Percentiles rank a stretch among this genome's conserved stretches.
Evolutionary conservation across 2,329 filamentous ascomycete species (phyloP).

Genomic region (Verticillium klebahnii): DNA sequence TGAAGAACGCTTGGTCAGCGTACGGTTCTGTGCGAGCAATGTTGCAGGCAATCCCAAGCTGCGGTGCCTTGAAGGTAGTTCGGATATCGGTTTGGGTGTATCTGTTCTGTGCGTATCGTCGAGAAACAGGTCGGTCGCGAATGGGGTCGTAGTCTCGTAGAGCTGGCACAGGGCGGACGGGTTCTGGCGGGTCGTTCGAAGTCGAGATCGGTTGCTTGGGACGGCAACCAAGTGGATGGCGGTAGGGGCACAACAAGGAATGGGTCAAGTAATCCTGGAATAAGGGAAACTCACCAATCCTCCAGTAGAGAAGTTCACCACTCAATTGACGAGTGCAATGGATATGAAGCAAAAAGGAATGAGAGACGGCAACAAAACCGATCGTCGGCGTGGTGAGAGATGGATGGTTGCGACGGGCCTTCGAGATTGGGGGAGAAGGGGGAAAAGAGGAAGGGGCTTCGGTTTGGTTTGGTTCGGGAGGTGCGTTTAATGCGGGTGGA

Average conservation of each 20-base stretch:
- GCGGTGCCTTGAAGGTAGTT: not conserved
- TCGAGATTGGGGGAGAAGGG: constrained; percentile 13
- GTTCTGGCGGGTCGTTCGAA: not conserved
- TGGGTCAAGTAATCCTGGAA: not conserved
- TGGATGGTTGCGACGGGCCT: constrained; percentile 13
- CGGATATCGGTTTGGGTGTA: not conserved
- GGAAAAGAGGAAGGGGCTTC: constrained; percentile 13
- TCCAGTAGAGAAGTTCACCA: not conserved
- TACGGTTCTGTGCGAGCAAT: not conserved
- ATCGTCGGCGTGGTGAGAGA: constrained; percentile 5
- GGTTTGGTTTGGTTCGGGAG: constrained; percentile 4
- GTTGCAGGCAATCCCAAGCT: not conserved
- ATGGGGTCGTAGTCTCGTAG: not conserved
- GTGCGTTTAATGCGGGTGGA: constrained; percentile 15
- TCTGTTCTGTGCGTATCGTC: not conserved
- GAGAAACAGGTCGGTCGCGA: not conserved
- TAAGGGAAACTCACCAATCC: not conserved
- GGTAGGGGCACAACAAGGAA: not conserved
- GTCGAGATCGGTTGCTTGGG: not conserved
- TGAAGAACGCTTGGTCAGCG: not conserved
- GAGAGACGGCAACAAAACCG: constrained; percentile 9
- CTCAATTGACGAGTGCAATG: constrained; percentile 8
- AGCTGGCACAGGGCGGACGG: not conserved
- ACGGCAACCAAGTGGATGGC: not conserved
- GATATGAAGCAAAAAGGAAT: constrained; percentile 14